Conservation (phyloP, 2,329 filamentous ascomycete genomes). For the Neoarthrinium moseri region DNA sequence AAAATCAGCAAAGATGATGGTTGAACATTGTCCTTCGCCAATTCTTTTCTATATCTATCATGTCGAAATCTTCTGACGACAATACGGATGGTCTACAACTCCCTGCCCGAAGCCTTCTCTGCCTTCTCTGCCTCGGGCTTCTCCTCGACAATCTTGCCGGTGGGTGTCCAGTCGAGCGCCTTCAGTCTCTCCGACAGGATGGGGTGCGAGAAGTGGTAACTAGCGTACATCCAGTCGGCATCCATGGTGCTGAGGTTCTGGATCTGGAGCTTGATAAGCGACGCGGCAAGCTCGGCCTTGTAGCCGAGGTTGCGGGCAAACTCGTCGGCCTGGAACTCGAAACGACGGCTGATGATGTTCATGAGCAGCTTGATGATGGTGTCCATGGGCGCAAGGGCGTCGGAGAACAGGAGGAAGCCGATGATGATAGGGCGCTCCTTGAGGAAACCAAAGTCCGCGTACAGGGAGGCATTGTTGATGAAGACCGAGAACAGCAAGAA, state of each 20-base stretch:
- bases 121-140: constrained; percentile 52
- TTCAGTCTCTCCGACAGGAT: constrained; percentile 91
- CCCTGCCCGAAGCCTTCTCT: constrained; percentile 71
- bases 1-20: too few relatives aligned
- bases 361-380: constrained; percentile 91
- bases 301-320: constrained; percentile 88
- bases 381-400: constrained; percentile 92
- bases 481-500: constrained; percentile 97
- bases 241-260: constrained; percentile 99
- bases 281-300: constrained; percentile 76
- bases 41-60: too few relatives aligned
- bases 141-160: constrained; percentile 52
- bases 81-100: constrained; percentile 39
- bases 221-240: constrained; percentile 96
- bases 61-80: too few relatives aligned
- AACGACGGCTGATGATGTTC: constrained; percentile 92
- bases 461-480: constrained; percentile 91
- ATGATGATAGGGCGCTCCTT: constrained; percentile 87
- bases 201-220: constrained; percentile 97
- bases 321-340: constrained; percentile 93
- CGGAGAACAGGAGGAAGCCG: constrained; percentile 95
- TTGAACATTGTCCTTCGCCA: too few relatives aligned
- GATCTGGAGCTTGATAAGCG: constrained; percentile 95
- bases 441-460: constrained; percentile 86
- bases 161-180: constrained; percentile 83